Base-by-base conservation (phyloP, 352 stramenopile species). In the Globisporangium uncinulatum region DNA sequence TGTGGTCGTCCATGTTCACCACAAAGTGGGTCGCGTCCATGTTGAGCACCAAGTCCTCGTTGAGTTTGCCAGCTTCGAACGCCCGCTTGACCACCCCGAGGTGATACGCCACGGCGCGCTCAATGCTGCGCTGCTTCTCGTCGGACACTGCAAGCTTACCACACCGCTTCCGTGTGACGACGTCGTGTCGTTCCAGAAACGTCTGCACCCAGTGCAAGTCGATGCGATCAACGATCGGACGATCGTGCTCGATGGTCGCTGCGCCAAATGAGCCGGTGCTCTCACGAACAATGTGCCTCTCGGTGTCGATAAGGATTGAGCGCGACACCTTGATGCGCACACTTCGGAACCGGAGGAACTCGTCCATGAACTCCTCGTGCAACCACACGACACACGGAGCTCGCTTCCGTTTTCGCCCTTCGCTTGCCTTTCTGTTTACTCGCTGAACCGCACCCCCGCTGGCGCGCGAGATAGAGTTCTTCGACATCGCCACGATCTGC, bases 11-110 rank as follows among this genome's bases (percentile, higher is more conserved):
- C 49, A 63, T 56, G 39, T 62, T 61, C 4, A 62, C 41, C 15
- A 66, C 19, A n/a, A 66, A 63, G 20, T 66, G 54, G 0, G 57
- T 63, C 14, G 63, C 57, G 29, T 70, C 57, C 45, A 66, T 57
- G 17, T 63, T 66, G 8, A 36, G 20, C 8, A 59, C 42, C 13
- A 56, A 14, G 10, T 66, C 54, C 10, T 64, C 58, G 8, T 61
- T 20, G 2, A 63, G 41, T 5, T 45, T 41, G 14, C 41, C 46
- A 14, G 5, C 14, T 4, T 62, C 39, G 37, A 66, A 66, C 0
- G 43, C 39, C 6, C 51, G n/a, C 34, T 59, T 57, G 9, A 66
- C 2, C 9, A 54, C 6, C 0, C 54, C 63, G 11, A 70, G 51
- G 37, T 66, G 46, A 31, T 19, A 63, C 1, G 55, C 63, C n/a